Evolutionary conservation across 1,284 basidiomycete species (phyloP).

Genomic region (Athelia sp.): DNA sequence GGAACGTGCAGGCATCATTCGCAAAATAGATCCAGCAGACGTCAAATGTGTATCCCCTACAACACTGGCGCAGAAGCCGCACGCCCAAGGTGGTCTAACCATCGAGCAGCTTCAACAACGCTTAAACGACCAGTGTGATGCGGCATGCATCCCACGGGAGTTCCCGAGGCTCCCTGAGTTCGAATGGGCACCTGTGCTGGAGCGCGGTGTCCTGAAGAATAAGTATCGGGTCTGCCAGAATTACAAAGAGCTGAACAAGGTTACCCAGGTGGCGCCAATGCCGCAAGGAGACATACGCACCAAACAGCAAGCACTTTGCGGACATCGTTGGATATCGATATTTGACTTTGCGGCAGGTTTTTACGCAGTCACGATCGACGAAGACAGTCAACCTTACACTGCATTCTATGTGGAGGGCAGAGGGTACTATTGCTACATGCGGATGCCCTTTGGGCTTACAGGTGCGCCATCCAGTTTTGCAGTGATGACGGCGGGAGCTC

Average conservation of each 20-base stretch:
- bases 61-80: constrained; percentile 15
- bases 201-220: not conserved
- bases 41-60: constrained; percentile 15
- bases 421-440: constrained; percentile 12
- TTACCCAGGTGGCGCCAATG: constrained; percentile 11
- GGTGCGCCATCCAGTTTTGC: constrained; percentile 13
- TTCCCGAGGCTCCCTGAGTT: not conserved
- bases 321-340: constrained; percentile 9
- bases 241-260: constrained; percentile 11
- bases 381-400: constrained; percentile 8
- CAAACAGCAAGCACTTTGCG: constrained; percentile 11
- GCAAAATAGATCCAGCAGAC: constrained; percentile 10
- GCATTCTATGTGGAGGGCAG: constrained; percentile 13
- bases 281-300: constrained; percentile 12
- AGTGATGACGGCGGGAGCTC: constrained; percentile 7
- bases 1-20: constrained; percentile 4
- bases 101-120: constrained; percentile 13
- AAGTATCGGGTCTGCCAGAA: constrained; percentile 13
- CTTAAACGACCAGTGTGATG: constrained; percentile 16
- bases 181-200: not conserved
- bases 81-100: constrained; percentile 10
- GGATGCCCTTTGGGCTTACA: constrained; percentile 14
- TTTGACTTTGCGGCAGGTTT: constrained; percentile 16
- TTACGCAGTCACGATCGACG: constrained; percentile 11
- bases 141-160: constrained; percentile 4